Evolutionary conservation across 371 early-diverging fungal genomes (phyloP).

Genomic region (Paraphysoderma sedebokerense): DNA sequence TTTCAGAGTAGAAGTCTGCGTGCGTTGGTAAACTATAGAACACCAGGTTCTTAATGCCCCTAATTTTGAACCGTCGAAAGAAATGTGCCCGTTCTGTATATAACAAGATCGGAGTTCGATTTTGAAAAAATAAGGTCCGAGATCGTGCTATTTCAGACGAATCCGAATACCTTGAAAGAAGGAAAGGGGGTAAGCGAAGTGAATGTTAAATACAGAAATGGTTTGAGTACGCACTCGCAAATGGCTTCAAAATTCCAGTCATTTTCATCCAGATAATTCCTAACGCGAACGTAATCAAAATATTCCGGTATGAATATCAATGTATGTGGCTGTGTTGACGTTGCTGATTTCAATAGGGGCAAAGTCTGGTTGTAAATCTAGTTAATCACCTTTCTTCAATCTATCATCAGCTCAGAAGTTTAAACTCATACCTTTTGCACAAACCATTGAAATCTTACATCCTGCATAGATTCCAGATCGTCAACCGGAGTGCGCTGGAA

Average conservation of each 20-base stretch:
- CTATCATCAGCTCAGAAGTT: no score
- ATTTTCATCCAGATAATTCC: slow-evolving; percentile 67
- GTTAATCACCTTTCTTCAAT: no score
- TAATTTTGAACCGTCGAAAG: slow-evolving; percentile 64
- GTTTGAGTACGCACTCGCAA: slow-evolving; percentile 46
- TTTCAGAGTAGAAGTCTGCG: slow-evolving; percentile 73
- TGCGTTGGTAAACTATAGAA: slow-evolving; percentile 83
- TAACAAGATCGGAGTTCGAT: slow-evolving; percentile 53
- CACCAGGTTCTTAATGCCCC: slow-evolving; percentile 66
- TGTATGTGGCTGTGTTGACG: slow-evolving; percentile 41
- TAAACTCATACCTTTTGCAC: no score
- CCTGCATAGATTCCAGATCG: no score
- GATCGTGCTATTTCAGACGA: slow-evolving; percentile 50
- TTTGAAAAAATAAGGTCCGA: slow-evolving; percentile 60
- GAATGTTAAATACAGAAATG: no score
- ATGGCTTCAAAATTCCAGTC: slow-evolving; percentile 51
- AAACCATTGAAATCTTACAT: no score
- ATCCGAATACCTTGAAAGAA: slow-evolving; percentile 36
- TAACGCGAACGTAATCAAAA: slow-evolving; percentile 84
- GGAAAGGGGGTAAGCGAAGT: no score
- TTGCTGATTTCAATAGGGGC: no score
- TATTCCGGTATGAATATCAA: slow-evolving; percentile 86
- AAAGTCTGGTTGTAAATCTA: no score
- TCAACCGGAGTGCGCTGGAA: no score
- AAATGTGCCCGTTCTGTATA: slow-evolving; percentile 90